phyloP scores from a whole-genome alignment of 179 eudicot species.

The Beta macrorhiza region DNA sequence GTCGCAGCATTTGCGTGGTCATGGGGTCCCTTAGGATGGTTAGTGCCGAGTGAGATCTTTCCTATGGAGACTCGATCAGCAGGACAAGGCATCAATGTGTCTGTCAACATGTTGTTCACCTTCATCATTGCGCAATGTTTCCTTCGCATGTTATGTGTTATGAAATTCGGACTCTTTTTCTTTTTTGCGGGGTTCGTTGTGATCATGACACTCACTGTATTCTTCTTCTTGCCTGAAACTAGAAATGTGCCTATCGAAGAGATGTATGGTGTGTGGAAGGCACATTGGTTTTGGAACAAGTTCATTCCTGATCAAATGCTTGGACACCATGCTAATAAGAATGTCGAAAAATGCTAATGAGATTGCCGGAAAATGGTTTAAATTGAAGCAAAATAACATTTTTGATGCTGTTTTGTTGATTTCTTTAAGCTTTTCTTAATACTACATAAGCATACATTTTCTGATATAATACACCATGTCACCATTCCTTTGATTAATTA shows the following conservation, averaged over 20 bases:
- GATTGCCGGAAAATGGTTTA: neutral
- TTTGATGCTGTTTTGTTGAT: too few relatives aligned
- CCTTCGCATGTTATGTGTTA: slow-evolving; percentile 23
- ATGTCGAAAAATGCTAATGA: neutral
- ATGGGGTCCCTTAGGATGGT: slow-evolving; percentile 34
- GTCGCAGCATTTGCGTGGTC: slow-evolving; percentile 33
- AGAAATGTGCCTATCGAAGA: slow-evolving; percentile 30
- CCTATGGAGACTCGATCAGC: slow-evolving; percentile 31
- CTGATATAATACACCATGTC: too few relatives aligned
- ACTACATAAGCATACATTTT: too few relatives aligned
- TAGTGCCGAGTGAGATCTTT: slow-evolving; percentile 31
- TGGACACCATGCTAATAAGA: neutral
- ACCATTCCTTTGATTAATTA: too few relatives aligned
- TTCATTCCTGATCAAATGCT: slow-evolving; percentile 19
- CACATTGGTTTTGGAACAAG: slow-evolving; percentile 29
- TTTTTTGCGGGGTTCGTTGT: slow-evolving; percentile 24
- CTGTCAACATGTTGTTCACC: slow-evolving; percentile 33
- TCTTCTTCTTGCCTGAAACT: slow-evolving; percentile 28
- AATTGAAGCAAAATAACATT: neutral
- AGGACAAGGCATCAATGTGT: slow-evolving; percentile 20
- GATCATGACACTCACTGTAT: slow-evolving; percentile 18
- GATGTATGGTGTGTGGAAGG: slow-evolving; percentile 25
- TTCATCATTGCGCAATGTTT: slow-evolving; percentile 28
- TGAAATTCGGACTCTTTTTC: slow-evolving; percentile 28
- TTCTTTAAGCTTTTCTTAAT: too few relatives aligned